A percentile compares a stretch with the other conserved stretches of the same genome.
These are phyloP conservation scores for Sporormia fimetaria DNA, from an alignment of 495 filamentous ascomycete species.

Conservation along the genomic window DNA sequence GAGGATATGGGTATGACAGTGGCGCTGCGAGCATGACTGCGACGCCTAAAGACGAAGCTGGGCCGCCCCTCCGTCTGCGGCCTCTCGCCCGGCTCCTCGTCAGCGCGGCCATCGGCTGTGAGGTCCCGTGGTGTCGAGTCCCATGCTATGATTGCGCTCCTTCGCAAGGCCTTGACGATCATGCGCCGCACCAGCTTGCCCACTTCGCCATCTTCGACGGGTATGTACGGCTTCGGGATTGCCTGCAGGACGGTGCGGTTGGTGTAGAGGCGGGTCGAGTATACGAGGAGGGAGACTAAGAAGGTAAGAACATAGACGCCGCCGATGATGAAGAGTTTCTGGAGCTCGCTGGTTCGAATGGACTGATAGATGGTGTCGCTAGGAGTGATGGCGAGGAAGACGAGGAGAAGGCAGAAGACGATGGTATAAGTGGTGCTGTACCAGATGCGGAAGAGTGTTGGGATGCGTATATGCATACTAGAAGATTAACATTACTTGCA, in stretches of 20 bases:
- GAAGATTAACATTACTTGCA: slow-evolving; percentile 7
- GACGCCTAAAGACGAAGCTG: slow-evolving; percentile 10
- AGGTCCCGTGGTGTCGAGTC: slow-evolving; percentile 57
- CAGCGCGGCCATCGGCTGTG: slow-evolving; percentile 20
- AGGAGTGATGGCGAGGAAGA: slow-evolving; percentile 69
- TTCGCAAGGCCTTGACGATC: slow-evolving; percentile 55
- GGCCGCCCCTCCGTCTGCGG: slow-evolving; percentile 10
- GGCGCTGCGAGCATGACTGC: slow-evolving; percentile 10
- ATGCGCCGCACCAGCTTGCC: slow-evolving; percentile 59
- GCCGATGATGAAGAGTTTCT: slow-evolving; percentile 75
- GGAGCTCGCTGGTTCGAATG: slow-evolving; percentile 47
- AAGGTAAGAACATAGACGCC: slow-evolving; percentile 68
- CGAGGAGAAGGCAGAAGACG: slow-evolving; percentile 59
- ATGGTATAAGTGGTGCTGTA: slow-evolving; percentile 72
- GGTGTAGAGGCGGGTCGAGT: slow-evolving; percentile 78
- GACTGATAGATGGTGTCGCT: slow-evolving; percentile 75
- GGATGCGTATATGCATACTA: slow-evolving; percentile 11
- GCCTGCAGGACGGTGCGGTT: slow-evolving; percentile 63
- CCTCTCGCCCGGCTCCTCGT: slow-evolving; percentile 10
- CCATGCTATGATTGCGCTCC: slow-evolving; percentile 74
- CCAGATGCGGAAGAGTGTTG: slow-evolving; percentile 58
- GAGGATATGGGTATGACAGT: slow-evolving; percentile 32
- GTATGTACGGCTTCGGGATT: slow-evolving; percentile 77
- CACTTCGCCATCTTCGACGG: slow-evolving; percentile 68
- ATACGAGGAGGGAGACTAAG: slow-evolving; percentile 61